These are phyloP conservation scores for Pyronema domesticum DNA, from an alignment of 495 filamentous ascomycete genomes.

Conservation along the genomic window DNA sequence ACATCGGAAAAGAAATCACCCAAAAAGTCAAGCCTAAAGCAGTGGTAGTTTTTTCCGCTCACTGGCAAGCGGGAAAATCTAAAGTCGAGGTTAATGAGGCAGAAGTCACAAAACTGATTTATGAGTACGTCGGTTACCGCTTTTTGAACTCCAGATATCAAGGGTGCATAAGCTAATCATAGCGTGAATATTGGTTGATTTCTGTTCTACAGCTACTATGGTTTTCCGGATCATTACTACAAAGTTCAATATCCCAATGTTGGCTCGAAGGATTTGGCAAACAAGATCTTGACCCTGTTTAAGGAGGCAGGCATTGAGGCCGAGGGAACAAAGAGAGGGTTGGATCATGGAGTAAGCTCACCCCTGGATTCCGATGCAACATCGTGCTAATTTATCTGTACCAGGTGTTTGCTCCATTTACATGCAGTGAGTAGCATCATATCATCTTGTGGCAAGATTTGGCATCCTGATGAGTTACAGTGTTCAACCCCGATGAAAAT, in stretches of 20 bases:
- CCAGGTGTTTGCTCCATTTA: constrained; percentile 11
- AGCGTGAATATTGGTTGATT: too few species aligned
- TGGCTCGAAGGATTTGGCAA: constrained; percentile 47
- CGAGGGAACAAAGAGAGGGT: constrained; percentile 44
- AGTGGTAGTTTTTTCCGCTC: constrained; percentile 71
- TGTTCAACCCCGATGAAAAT: constrained; percentile 55
- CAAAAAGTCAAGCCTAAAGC: constrained; percentile 61
- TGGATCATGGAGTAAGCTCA: constrained; percentile 50
- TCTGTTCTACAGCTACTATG: constrained; percentile 42
- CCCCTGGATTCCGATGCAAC: too few species aligned
- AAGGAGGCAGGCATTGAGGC: constrained; percentile 43
- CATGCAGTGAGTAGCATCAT: constrained; percentile 7
- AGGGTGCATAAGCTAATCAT: constrained; percentile 8
- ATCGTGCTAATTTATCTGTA: constrained; percentile 24
- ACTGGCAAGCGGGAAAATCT: constrained; percentile 52
- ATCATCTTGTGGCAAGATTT: background rate
- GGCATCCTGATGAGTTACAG: constrained; percentile 19
- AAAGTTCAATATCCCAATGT: constrained; percentile 50
- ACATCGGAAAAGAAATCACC: constrained; percentile 63
- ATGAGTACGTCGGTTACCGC: constrained; percentile 41
- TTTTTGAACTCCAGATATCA: background rate
- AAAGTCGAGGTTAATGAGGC: constrained; percentile 55
- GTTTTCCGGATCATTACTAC: constrained; percentile 49
- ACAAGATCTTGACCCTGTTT: constrained; percentile 44
- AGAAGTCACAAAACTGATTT: constrained; percentile 54